These are phyloP conservation scores for Laburnicola sp. DNA, from an alignment of 2,329 filamentous ascomycete species.

Conservation along the genomic window DNA sequence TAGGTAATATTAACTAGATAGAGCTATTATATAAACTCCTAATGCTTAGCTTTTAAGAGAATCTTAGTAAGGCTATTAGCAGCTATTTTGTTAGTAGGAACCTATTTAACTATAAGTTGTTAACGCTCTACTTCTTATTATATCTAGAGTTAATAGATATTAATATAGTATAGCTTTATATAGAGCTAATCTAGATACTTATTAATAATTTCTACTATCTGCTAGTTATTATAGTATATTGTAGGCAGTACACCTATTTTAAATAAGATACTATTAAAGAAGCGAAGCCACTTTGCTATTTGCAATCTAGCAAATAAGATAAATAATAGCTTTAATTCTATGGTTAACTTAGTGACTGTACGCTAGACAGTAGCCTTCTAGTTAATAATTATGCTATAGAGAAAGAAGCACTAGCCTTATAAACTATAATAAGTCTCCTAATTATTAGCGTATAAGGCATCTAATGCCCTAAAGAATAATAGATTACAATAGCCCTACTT, in stretches of 20 bases:
- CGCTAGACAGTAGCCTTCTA: slow-evolving; percentile 19
- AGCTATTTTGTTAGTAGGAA: not conserved
- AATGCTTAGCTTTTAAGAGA: not conserved
- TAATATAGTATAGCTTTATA: slow-evolving; percentile 4
- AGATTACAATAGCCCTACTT: not conserved
- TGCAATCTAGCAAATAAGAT: slow-evolving; percentile 10
- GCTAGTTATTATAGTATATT: slow-evolving; percentile 13
- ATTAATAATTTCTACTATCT: slow-evolving; percentile 11
- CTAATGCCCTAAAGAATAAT: slow-evolving; percentile 15
- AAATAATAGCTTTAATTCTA: slow-evolving; percentile 17
- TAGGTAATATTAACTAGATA: not conserved
- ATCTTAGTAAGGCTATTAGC: not conserved
- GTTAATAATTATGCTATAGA: slow-evolving; percentile 18
- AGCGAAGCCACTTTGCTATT: slow-evolving; percentile 7
- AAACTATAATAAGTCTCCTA: slow-evolving; percentile 4
- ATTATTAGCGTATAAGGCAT: slow-evolving; percentile 21
- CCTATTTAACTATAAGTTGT: not conserved
- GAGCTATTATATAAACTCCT: not conserved
- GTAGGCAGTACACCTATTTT: not conserved
- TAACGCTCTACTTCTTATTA: not conserved
- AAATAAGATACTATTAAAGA: slow-evolving; percentile 9
- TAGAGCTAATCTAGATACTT: not conserved
- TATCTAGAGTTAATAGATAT: not conserved
- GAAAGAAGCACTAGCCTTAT: slow-evolving; percentile 20
- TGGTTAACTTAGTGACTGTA: slow-evolving; percentile 20